Conservation (phyloP, 2,329 filamentous ascomycete genomes). For the Coleophoma eucalyptorum region DNA sequence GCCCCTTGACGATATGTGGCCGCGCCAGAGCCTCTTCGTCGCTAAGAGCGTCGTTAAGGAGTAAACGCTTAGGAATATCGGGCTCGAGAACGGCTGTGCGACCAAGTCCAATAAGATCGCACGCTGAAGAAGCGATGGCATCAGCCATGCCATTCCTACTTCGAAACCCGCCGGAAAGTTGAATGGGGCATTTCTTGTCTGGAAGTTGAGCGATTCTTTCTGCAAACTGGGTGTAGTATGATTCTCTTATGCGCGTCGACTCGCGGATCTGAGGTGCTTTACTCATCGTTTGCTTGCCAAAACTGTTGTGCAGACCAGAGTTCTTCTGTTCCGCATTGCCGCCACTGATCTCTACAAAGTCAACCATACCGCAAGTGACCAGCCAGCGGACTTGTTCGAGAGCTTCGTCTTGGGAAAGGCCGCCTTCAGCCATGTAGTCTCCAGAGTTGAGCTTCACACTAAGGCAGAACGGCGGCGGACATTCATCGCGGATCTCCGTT, state of each 20-base stretch:
- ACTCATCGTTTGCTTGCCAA: background rate
- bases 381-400: slow-evolving; percentile 9
- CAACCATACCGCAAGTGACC: slow-evolving; percentile 5
- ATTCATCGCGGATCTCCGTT: slow-evolving; percentile 6
- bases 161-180: slow-evolving; percentile 7
- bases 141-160: slow-evolving; percentile 8
- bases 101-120: slow-evolving; percentile 8
- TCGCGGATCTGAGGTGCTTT: slow-evolving; percentile 5
- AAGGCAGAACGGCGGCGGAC: slow-evolving; percentile 7
- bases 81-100: slow-evolving; percentile 7
- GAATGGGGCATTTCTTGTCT: slow-evolving; percentile 4
- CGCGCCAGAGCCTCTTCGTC: slow-evolving; percentile 20
- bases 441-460: slow-evolving; percentile 11
- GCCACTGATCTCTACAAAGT: slow-evolving; percentile 14
- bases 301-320: slow-evolving; percentile 4
- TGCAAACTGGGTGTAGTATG: slow-evolving; percentile 9
- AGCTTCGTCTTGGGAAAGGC: slow-evolving; percentile 8
- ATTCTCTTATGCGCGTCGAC: slow-evolving; percentile 7
- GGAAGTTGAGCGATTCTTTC: slow-evolving; percentile 4
- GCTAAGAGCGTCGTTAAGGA: slow-evolving; percentile 11
- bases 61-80: slow-evolving; percentile 8
- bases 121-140: slow-evolving; percentile 5
- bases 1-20: slow-evolving; percentile 24
- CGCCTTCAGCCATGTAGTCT: slow-evolving; percentile 9
- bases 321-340: slow-evolving; percentile 1